Evolutionary conservation across 2,329 filamentous ascomycete genomes (phyloP), one percentile per base, ranked within the genome.

Genomic region (Fusarium tuaranense): DNA sequence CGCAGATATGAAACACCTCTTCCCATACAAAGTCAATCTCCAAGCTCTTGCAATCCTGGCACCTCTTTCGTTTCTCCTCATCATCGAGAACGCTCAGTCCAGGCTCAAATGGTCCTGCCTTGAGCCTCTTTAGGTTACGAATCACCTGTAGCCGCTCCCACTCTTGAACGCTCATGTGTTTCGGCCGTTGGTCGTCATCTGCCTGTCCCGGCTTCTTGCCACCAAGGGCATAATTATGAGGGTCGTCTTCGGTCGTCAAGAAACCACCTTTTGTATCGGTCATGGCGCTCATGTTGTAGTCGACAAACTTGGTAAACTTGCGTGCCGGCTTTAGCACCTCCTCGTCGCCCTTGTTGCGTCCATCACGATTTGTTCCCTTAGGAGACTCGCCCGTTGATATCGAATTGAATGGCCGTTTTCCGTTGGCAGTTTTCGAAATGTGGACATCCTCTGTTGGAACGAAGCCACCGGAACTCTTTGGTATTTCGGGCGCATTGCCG

Each of bases 211-310:
- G 73, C 84, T 63, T 88, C 82, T 74, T 84, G 10, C 82, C 85
- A 8, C 85, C 87, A 77, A 92, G 90, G 10, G 92, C 94, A 76
- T 92, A 92, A 81, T 98, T 98, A 81, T 93, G 91, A 1, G 97
- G 97, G 82, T 99, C 97, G 80, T 99, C 97, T 72, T 96, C 94
- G 1, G 90, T 89, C n/a, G 93, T 94, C 74, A 99, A 84, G 83
- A 99, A 99, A 1, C 97, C 97, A 72, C 97, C 97, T 81, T 98
- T 98, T 1, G 96, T 98, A 82, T 99, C 97, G 8, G 93, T 97
- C 95, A 99, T 98, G 84, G 96, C 93, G 81, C 94, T 96, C 84
- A 99, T 97, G 83, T 99, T 97, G 85, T 98, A 98, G 81, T 99
- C 97, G 80, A 99, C 95, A 81, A 93, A 98, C 82, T 97, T 96